Evolutionary conservation across 2,329 filamentous ascomycete species (phyloP).

Genomic region (Blastomyces percursus): DNA sequence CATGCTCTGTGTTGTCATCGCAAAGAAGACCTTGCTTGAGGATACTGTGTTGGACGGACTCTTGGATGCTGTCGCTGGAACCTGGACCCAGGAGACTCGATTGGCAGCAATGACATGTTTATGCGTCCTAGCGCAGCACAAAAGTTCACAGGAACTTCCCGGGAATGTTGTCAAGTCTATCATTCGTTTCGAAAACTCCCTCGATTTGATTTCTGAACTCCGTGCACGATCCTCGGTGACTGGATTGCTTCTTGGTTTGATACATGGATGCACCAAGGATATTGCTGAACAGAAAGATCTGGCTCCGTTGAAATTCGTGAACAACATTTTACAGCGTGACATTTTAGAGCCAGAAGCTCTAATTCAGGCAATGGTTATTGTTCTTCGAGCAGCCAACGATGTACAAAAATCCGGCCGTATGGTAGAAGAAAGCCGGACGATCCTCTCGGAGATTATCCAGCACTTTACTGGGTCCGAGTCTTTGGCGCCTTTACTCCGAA

Average conservation of each 20-base stretch:
- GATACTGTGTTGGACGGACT: conserved; percentile 72
- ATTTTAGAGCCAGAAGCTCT: conserved; percentile 24
- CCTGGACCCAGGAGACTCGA: conserved; percentile 64
- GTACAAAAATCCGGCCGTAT: conserved; percentile 39
- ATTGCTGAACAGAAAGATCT: conserved; percentile 26
- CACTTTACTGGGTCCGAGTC: conserved; percentile 51
- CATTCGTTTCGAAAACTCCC: conserved; percentile 24
- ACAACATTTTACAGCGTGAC: conserved; percentile 25
- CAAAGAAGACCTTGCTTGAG: conserved; percentile 66
- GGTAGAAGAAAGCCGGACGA: conserved; percentile 44
- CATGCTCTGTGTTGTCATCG: conserved; percentile 79
- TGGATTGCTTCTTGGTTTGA: conserved; percentile 28
- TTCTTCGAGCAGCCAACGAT: conserved; percentile 26
- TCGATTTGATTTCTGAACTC: conserved; percentile 27
- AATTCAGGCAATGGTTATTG: conserved; percentile 22
- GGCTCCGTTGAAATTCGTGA: conserved; percentile 38
- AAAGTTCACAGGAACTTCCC: conserved; percentile 58
- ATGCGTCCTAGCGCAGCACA: conserved; percentile 69
- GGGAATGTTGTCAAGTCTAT: conserved; percentile 53
- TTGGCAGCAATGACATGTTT: conserved; percentile 67
- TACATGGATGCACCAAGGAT: conserved; percentile 25
- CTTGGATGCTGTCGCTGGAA: conserved; percentile 75
- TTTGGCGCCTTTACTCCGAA: conserved; percentile 53
- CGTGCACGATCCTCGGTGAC: conserved; percentile 25
- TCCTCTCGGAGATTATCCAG: conserved; percentile 57